Evolutionary conservation across 306 rosid species (phyloP), one percentile per base, ranked within the genome.

Genomic region (Vigna reflexopilosa): DNA sequence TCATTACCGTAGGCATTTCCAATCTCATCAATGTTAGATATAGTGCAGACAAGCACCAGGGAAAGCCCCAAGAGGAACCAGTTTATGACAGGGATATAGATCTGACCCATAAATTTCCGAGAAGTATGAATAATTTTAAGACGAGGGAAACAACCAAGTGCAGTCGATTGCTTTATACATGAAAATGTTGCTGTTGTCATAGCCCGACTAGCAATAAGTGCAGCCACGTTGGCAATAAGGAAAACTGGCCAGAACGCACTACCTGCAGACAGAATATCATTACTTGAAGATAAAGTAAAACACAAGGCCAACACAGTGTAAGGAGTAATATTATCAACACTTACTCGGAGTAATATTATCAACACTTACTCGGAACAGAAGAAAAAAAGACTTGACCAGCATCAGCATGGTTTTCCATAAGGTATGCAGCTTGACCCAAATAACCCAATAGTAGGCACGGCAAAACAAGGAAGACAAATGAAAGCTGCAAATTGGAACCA

Each of bases 341-440:
- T 80, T 88, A 94, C 98, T 85, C 77, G 38, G 52, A 76, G 78
- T 70, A 50, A 30, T 50, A 57, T 75, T 40, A 52, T 34, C 26
- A 61, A 69, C 54, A 72, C 88, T 80, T 88, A 94, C 98, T 85
- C 77, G 98, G 98, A 80, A 94, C 87, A 30, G 97, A 94, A 78
- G 87, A 82, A 83, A 84, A 94, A 82, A 94, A 94, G 63, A 81
- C 90, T 77, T 80, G 91, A 20, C 88, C 91, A 64, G 88, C 90
- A 58, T 64, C 91, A 16, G 36, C 56, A 55, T 83, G 93, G 83
- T 94, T 89, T 54, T 89, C 84, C 89, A 94, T 85, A 40, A 94
- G 91, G 82, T 94, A 94, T 45, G 98, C 98, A 70, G 98, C 98
- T 90, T 94, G 98, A 81, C 98, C 98, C 98, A 94, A 88, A 87